Conservation (phyloP, 1,139 yeast genomes). For the Nakaseomyces glabratus region DNA sequence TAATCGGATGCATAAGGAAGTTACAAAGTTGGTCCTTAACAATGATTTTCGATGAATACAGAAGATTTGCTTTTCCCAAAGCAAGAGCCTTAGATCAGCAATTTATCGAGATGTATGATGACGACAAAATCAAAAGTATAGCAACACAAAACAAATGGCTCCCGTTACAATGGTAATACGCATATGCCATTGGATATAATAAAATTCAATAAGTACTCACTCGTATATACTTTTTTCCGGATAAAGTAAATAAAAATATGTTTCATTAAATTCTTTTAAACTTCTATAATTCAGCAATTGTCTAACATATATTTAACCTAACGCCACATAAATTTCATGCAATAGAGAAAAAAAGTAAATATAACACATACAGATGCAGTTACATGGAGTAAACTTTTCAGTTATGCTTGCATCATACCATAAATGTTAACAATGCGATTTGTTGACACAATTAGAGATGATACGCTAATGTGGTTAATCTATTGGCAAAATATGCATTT, state of each 20-base stretch:
- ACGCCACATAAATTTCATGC: no score
- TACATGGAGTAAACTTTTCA: no score
- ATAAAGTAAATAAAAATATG: constrained; percentile 3
- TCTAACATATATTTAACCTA: no score
- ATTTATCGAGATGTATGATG: constrained; percentile 81
- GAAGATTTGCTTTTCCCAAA: constrained; percentile 90
- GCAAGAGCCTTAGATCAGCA: constrained; percentile 93
- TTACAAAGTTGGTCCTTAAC: constrained; percentile 88
- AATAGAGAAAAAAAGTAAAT: no score
- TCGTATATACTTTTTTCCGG: constrained; percentile 6
- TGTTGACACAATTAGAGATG: no score
- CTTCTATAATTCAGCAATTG: no score
- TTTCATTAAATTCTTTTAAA: no score
- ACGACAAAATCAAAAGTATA: constrained; percentile 44
- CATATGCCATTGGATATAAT: background rate
- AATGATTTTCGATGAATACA: constrained; percentile 88
- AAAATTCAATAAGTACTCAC: background rate
- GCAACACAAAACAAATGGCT: constrained; percentile 50
- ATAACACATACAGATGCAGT: no score
- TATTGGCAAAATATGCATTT: no score
- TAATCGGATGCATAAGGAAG: constrained; percentile 83
- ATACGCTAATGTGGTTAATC: no score
- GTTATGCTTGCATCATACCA: no score
- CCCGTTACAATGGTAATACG: constrained; percentile 54
- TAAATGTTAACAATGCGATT: no score